These are phyloP conservation scores for Tubosaeta brunneosetosa DNA, from an alignment of 768 basidiomycete genomes.

Conservation along the genomic window DNA sequence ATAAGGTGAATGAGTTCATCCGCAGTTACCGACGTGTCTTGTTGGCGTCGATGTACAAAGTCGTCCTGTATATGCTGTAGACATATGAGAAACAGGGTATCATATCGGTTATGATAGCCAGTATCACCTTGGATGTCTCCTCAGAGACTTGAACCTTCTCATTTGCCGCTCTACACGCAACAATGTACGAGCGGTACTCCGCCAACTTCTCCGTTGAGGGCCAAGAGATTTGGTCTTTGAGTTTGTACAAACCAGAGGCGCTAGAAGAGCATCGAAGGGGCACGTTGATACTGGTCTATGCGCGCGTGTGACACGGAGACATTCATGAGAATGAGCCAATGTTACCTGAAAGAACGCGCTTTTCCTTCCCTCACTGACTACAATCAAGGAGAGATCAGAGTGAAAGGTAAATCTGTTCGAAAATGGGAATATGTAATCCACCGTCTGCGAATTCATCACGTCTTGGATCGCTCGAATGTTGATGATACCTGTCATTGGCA, in stretches of 20 bases:
- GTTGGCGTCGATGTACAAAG: conserved; percentile 50
- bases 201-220: conserved; percentile 47
- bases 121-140: conserved; percentile 52
- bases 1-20: conserved; percentile 67
- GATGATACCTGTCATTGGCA: conserved; percentile 42
- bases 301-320: neutral
- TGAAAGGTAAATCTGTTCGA: conserved; percentile 61
- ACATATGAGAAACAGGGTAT: neutral
- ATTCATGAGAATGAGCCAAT: neutral
- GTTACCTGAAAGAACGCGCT: conserved; percentile 70
- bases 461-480: conserved; percentile 65
- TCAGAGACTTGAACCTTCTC: conserved; percentile 53
- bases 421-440: conserved; percentile 75
- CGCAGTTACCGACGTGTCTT: conserved; percentile 37
- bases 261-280: conserved; percentile 39
- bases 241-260: conserved; percentile 45
- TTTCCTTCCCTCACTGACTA: conserved; percentile 59
- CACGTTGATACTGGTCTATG: conserved; percentile 56
- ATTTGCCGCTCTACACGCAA: conserved; percentile 46
- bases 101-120: neutral
- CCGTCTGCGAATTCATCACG: conserved; percentile 56
- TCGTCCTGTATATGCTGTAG: conserved; percentile 70
- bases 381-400: conserved; percentile 65
- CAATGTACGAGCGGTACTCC: conserved; percentile 54
- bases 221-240: conserved; percentile 36